phyloP scores from a whole-genome alignment of 768 basidiomycete species.

The Termitomyces sp. region DNA sequence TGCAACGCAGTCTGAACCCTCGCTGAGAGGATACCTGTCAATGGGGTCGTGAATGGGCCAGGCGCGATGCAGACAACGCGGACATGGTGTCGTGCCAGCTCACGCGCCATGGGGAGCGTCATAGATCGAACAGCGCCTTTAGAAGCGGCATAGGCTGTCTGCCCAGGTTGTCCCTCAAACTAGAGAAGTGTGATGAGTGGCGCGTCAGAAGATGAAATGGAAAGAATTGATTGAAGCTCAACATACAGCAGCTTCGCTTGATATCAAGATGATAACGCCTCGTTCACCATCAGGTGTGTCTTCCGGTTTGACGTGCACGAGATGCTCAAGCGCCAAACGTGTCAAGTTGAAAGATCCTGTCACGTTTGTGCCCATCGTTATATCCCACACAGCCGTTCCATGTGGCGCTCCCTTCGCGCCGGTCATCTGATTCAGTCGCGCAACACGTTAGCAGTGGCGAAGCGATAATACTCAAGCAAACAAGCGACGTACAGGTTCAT shows the following conservation, averaged over 20 bases:
- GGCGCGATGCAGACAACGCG: slow-evolving; percentile 57
- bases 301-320: slow-evolving; percentile 42
- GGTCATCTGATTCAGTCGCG: slow-evolving; percentile 31
- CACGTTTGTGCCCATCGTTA: slow-evolving; percentile 48
- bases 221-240: not conserved
- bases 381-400: slow-evolving; percentile 46
- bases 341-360: slow-evolving; percentile 58
- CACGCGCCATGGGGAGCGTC: slow-evolving; percentile 58
- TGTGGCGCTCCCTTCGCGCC: slow-evolving; percentile 41
- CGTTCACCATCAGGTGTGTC: slow-evolving; percentile 45
- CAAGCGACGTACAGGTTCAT: not conserved
- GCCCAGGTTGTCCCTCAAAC: slow-evolving; percentile 56
- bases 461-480: no score
- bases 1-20: slow-evolving; percentile 17
- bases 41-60: slow-evolving; percentile 38
- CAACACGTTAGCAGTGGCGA: no score
- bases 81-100: slow-evolving; percentile 46
- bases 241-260: slow-evolving; percentile 50
- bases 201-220: not conserved
- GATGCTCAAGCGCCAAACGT: slow-evolving; percentile 43
- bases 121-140: slow-evolving; percentile 56
- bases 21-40: not conserved
- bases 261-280: slow-evolving; percentile 53
- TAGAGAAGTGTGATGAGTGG: slow-evolving; percentile 12
- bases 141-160: slow-evolving; percentile 49